phyloP scores from a whole-genome alignment of 1,139 yeast genomes.

The Magnusiomyces clavatus region DNA sequence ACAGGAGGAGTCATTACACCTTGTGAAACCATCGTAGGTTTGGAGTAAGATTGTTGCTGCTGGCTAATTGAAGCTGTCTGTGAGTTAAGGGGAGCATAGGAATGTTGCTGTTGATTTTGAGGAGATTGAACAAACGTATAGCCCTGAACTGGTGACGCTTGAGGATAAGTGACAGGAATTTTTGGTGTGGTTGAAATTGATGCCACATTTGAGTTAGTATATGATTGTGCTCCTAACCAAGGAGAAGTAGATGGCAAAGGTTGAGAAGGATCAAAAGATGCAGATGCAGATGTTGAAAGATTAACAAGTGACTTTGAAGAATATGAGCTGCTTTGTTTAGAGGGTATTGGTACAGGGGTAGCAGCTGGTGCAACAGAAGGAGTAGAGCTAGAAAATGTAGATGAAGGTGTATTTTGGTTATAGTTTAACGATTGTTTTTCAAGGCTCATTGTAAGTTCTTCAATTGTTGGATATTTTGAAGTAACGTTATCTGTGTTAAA shows the following conservation, averaged over 20 bases:
- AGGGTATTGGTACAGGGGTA: background rate
- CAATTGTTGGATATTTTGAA: constrained; percentile 30
- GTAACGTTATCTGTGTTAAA: constrained; percentile 17
- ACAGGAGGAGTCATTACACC: constrained; percentile 10
- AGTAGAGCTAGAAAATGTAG: background rate
- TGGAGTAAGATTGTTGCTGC: background rate
- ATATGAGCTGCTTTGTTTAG: background rate
- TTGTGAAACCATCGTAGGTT: constrained; percentile 4
- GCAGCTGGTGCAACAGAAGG: background rate
- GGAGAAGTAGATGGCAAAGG: background rate
- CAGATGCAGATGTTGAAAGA: background rate
- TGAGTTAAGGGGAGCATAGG: background rate
- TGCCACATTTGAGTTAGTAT: constrained; percentile 1
- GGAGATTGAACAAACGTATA: background rate
- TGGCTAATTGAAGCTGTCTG: background rate
- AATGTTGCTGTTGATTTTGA: background rate
- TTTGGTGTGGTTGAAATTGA: constrained; percentile 8
- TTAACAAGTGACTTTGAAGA: background rate
- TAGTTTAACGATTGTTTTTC: constrained; percentile 20
- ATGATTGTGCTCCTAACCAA: too few species aligned
- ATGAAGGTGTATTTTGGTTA: constrained; percentile 4
- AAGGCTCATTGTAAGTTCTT: constrained; percentile 27
- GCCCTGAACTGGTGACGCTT: background rate
- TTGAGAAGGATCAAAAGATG: constrained; percentile 5
- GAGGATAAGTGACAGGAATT: background rate